These are phyloP conservation scores for Tuber microsphaerosporum DNA, from an alignment of 495 filamentous ascomycete genomes.

Conservation along the genomic window DNA sequence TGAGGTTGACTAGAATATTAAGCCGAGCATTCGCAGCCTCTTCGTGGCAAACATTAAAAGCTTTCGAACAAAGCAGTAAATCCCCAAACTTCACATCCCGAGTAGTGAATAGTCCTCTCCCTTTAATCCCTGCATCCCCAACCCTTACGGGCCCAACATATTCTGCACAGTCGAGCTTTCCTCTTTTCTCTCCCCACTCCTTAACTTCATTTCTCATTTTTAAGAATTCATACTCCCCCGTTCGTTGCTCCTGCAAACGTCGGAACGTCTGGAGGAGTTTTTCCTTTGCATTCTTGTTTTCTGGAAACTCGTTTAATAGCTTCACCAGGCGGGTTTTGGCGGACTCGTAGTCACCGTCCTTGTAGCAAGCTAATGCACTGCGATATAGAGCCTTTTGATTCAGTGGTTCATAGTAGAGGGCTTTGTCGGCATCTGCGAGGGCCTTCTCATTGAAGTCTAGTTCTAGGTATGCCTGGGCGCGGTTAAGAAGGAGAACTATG, in stretches of 20 bases:
- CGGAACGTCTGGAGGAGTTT: constrained; percentile 14
- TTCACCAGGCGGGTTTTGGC: constrained; percentile 1
- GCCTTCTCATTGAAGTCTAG: constrained; percentile 14
- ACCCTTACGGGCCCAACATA: constrained; percentile 18
- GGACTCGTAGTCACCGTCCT: constrained; percentile 11
- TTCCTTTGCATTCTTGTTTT: constrained; percentile 9
- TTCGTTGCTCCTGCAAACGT: constrained; percentile 10
- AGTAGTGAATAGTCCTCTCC: constrained; percentile 21
- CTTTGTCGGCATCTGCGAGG: constrained; percentile 10
- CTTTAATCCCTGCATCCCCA: background rate
- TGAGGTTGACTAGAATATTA: background rate
- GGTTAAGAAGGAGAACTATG: constrained; percentile 19
- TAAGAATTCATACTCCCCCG: constrained; percentile 17
- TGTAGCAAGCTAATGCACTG: constrained; percentile 14
- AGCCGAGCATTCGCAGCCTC: background rate
- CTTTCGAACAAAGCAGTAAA: constrained; percentile 19
- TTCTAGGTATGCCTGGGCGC: constrained; percentile 12
- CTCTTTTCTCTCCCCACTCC: background rate
- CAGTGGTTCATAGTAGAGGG: constrained; percentile 8
- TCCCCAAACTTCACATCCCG: constrained; percentile 24
- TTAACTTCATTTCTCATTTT: constrained; percentile 17
- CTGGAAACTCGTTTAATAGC: background rate
- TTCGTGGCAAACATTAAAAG: constrained; percentile 16
- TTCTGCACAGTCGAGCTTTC: constrained; percentile 20
- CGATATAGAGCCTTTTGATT: constrained; percentile 21